Evolutionary conservation across 176 grass and related monocot species (phyloP).

Genomic region (Puya raimondii): DNA sequence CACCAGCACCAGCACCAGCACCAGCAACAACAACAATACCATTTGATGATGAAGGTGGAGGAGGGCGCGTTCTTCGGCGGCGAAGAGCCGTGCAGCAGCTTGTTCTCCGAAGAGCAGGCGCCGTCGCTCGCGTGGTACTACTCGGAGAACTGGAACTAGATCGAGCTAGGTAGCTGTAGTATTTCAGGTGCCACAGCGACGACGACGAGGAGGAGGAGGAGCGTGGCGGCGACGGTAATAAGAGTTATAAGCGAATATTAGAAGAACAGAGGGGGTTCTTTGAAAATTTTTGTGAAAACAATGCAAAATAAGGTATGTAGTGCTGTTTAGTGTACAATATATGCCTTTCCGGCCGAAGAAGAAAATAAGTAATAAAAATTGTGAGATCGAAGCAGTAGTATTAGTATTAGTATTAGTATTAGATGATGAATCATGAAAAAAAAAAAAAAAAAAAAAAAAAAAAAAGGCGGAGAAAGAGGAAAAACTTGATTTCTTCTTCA

Average conservation of each 20-base stretch:
- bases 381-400: neutral
- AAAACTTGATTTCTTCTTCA: too few species aligned
- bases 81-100: slow-evolving; percentile 49
- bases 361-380: neutral
- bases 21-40: neutral
- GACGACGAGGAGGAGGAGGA: neutral
- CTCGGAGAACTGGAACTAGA: slow-evolving; percentile 42
- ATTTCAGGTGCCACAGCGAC: neutral
- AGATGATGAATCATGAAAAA: too few species aligned
- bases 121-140: slow-evolving; percentile 60
- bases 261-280: slow-evolving; percentile 19
- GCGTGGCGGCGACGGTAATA: neutral
- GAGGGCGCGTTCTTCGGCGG: slow-evolving; percentile 40
- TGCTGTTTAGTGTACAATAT: slow-evolving; percentile 12
- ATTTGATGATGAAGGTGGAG: slow-evolving; percentile 37
- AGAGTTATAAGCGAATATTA: neutral
- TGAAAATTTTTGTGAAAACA: slow-evolving; percentile 39
- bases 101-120: slow-evolving; percentile 57
- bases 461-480: too few species aligned
- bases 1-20: neutral
- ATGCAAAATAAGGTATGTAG: slow-evolving; percentile 42
- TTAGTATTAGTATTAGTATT: too few species aligned
- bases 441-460: too few species aligned
- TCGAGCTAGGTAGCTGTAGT: neutral
- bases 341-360: slow-evolving; percentile 5